Conservation (phyloP, 805 yeast genomes). For the Spencermartinsiella europaea region DNA sequence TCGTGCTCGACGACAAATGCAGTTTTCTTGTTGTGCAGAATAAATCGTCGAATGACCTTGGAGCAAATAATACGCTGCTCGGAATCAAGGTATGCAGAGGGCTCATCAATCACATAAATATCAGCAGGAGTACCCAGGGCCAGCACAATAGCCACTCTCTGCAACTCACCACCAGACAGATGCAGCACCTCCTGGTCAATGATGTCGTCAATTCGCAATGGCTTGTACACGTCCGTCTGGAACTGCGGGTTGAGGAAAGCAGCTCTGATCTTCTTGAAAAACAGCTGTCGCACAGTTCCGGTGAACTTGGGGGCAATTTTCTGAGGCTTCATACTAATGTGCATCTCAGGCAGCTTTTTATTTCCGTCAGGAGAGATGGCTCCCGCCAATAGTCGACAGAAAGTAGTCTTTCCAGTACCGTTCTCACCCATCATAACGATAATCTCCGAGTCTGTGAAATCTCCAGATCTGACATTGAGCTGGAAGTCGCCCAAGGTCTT, state of each 20-base stretch:
- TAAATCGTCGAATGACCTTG: constrained; percentile 94
- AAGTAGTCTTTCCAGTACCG: constrained; percentile 99
- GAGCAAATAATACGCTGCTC: constrained; percentile 99
- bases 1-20: constrained; percentile 99
- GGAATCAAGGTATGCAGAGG: constrained; percentile 97
- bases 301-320: constrained; percentile 98
- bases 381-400: constrained; percentile 94
- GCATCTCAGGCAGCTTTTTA: constrained; percentile 73
- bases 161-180: constrained; percentile 98
- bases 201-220: constrained; percentile 86
- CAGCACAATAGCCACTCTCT: constrained; percentile 96
- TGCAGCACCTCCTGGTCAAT: constrained; percentile 97
- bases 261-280: constrained; percentile 93
- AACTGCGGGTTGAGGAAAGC: constrained; percentile 94
- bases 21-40: constrained; percentile 93
- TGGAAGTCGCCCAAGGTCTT: constrained; percentile 97
- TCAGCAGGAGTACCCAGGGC: constrained; percentile 94
- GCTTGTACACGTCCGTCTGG: constrained; percentile 97
- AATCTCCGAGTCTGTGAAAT: constrained; percentile 92
- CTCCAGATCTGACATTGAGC: constrained; percentile 76
- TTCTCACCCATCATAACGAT: constrained; percentile 99
- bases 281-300: constrained; percentile 97
- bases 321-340: constrained; percentile 98
- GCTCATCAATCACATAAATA: constrained; percentile 95
- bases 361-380: constrained; percentile 83